These are phyloP conservation scores for Postia placenta DNA, from an alignment of 768 basidiomycete genomes.

Conservation along the genomic window DNA sequence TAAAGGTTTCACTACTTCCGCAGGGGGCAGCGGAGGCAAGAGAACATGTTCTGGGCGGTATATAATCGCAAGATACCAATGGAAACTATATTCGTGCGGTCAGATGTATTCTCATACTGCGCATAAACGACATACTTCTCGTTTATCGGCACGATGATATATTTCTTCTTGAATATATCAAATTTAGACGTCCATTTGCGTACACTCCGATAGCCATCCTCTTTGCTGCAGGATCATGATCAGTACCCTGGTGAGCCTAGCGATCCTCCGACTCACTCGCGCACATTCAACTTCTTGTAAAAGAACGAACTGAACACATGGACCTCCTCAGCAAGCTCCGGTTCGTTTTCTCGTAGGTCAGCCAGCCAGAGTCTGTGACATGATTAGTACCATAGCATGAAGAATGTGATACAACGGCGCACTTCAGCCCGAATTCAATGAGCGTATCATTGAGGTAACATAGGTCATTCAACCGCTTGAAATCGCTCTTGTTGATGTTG, in stretches of 20 bases:
- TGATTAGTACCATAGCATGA: constrained; percentile 2
- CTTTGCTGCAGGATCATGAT: constrained; percentile 28
- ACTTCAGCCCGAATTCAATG: constrained; percentile 96
- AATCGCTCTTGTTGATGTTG: constrained; percentile 75
- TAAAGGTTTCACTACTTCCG: constrained; percentile 4
- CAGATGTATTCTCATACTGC: background rate
- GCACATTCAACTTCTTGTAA: constrained; percentile 86
- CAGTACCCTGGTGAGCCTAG: background rate
- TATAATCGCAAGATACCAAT: constrained; percentile 97
- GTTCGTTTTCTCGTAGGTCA: constrained; percentile 46
- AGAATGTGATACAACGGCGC: constrained; percentile 21
- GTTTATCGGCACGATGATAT: constrained; percentile 93
- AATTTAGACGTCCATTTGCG: constrained; percentile 92
- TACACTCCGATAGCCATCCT: constrained; percentile 77
- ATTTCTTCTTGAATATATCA: constrained; percentile 87
- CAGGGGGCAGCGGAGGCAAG: constrained; percentile 34
- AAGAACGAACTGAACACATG: constrained; percentile 98
- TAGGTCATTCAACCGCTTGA: constrained; percentile 63
- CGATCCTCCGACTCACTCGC: constrained; percentile 34
- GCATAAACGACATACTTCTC: constrained; percentile 62
- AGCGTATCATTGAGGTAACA: constrained; percentile 95
- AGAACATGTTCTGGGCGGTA: constrained; percentile 66
- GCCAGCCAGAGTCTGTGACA: constrained; percentile 60
- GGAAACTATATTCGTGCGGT: constrained; percentile 46
- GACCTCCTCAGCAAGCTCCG: constrained; percentile 62